Evolutionary conservation across 148 eudicot species (phyloP).

Genomic region (Chenopodium formosanum): DNA sequence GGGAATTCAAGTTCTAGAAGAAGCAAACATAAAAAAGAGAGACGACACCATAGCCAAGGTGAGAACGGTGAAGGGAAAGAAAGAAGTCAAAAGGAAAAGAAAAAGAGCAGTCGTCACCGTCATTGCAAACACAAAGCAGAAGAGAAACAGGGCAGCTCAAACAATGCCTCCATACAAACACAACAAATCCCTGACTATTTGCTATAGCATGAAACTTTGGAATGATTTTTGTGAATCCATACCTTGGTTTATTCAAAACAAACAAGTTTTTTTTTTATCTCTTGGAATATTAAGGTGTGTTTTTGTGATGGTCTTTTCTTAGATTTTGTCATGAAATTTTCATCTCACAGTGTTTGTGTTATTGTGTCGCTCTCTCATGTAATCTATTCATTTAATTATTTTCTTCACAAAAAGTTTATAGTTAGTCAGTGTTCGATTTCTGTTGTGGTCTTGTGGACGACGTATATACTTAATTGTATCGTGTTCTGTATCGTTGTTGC

Average conservation of each 20-base stretch:
- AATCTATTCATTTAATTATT: conserved; percentile 13
- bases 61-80: conserved; percentile 47
- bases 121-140: conserved; percentile 50
- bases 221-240: conserved; percentile 17
- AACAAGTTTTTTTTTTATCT: conserved; percentile 11
- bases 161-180: conserved; percentile 39
- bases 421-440: neutral
- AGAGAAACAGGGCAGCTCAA: conserved; percentile 41
- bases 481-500: too few relatives aligned
- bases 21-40: conserved; percentile 59
- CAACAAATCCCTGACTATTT: conserved; percentile 75
- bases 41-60: conserved; percentile 40
- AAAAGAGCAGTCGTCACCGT: conserved; percentile 48
- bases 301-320: conserved; percentile 5
- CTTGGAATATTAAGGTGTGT: conserved; percentile 12
- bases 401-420: neutral
- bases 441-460: neutral
- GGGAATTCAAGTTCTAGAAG: conserved; percentile 37
- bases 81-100: conserved; percentile 45
- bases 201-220: conserved; percentile 40
- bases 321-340: conserved; percentile 6
- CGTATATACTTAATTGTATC: too few relatives aligned
- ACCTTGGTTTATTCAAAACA: neutral
- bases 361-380: conserved; percentile 22
- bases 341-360: conserved; percentile 18